These are phyloP conservation scores for Hysterium pulicare DNA, from an alignment of 2,329 filamentous ascomycete species.

Conservation along the genomic window DNA sequence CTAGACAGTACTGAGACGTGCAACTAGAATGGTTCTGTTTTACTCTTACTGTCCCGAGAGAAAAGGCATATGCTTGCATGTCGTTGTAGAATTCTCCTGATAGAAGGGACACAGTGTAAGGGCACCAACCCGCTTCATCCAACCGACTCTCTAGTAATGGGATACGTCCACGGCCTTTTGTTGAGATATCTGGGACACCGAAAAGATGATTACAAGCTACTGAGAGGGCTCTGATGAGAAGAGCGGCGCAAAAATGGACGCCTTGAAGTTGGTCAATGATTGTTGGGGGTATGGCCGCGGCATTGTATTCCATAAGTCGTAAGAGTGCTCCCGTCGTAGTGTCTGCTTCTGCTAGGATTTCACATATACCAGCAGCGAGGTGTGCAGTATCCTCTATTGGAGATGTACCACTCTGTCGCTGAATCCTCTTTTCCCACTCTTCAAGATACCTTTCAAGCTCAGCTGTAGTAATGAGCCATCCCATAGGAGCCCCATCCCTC, in stretches of 20 bases:
- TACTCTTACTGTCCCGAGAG: background rate
- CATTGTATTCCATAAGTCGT: background rate
- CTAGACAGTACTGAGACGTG: background rate
- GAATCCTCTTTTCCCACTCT: background rate
- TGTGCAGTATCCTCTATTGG: background rate
- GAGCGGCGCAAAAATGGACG: constrained; percentile 1
- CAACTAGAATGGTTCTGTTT: background rate
- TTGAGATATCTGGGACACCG: background rate
- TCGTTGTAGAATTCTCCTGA: background rate
- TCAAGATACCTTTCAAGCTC: background rate
- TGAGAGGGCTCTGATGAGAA: background rate
- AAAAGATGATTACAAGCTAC: background rate
- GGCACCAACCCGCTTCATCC: constrained; percentile 1
- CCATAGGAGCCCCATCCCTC: background rate
- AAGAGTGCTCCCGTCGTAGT: background rate
- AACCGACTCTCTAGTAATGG: background rate
- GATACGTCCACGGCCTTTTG: background rate
- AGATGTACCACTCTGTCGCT: background rate
- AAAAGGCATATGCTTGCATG: background rate
- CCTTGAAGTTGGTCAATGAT: constrained; percentile 1
- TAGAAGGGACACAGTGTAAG: background rate
- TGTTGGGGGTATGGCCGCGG: background rate
- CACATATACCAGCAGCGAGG: background rate
- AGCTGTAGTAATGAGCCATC: background rate
- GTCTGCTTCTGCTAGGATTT: background rate